Evolutionary conservation across 176 grass and related monocot genomes (phyloP).

Genomic region (Raddia guianensis): DNA sequence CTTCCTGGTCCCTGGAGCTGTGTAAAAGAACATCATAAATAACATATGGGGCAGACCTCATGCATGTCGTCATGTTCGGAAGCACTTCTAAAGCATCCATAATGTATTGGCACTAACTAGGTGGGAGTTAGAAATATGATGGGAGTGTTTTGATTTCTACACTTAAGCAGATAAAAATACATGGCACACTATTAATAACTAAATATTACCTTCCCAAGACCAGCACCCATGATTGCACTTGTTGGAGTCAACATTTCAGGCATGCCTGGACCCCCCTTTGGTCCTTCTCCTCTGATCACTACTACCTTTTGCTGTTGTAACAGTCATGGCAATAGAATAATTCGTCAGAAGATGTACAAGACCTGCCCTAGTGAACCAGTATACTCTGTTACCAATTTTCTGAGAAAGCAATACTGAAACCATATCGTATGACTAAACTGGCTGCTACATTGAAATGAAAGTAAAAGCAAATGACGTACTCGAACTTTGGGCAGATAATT

Average conservation of each 20-base stretch:
- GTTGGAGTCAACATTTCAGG: slow-evolving; percentile 99
- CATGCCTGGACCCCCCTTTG: slow-evolving; percentile 97
- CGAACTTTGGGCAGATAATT: background rate
- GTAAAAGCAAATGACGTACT: background rate
- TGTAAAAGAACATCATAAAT: slow-evolving; percentile 18
- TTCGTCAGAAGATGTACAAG: slow-evolving; percentile 34
- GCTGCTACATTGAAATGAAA: background rate
- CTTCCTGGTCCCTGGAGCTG: background rate
- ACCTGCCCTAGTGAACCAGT: background rate
- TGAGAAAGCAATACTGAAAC: background rate
- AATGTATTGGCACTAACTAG: background rate
- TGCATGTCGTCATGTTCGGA: background rate
- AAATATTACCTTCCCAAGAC: slow-evolving; percentile 85
- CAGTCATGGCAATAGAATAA: slow-evolving; percentile 18
- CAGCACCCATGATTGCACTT: slow-evolving; percentile 97
- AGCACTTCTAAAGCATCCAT: background rate
- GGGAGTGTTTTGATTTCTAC: background rate
- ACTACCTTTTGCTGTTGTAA: slow-evolving; percentile 72
- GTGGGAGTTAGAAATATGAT: background rate
- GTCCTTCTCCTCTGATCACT: slow-evolving; percentile 91
- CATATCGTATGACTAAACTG: background rate
- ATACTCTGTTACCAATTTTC: background rate
- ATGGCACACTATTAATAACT: too few species aligned
- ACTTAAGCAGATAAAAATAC: slow-evolving; percentile 16
- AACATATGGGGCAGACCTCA: background rate